Evolutionary conservation across 1,139 yeast genomes (phyloP).

Genomic region (Pichia cactophila): DNA sequence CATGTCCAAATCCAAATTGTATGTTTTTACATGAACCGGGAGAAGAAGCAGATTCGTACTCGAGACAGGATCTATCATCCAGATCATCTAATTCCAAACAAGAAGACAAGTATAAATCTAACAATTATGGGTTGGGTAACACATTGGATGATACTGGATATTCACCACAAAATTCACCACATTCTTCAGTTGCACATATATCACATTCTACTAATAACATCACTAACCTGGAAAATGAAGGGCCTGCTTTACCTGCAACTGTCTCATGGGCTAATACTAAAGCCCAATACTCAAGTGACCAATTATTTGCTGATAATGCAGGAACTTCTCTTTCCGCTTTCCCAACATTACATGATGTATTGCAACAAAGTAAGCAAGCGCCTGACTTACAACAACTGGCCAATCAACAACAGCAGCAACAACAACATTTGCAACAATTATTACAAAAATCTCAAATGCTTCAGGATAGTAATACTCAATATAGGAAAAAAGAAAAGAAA

Average conservation of each 20-base stretch:
- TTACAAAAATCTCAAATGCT: slow-evolving; percentile 11
- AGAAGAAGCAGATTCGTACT: slow-evolving; percentile 95
- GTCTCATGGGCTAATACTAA: slow-evolving; percentile 47
- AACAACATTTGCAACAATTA: slow-evolving; percentile 12
- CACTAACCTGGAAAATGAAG: slow-evolving; percentile 11
- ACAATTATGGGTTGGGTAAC: slow-evolving; percentile 19
- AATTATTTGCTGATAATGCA: neutral
- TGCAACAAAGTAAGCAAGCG: slow-evolving; percentile 18
- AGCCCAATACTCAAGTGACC: slow-evolving; percentile 15
- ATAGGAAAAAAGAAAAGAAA: slow-evolving; percentile 24
- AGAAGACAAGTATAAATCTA: slow-evolving; percentile 27
- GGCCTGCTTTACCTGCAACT: slow-evolving; percentile 46
- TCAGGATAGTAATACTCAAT: slow-evolving; percentile 14
- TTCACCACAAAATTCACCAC: slow-evolving; percentile 12
- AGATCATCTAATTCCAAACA: slow-evolving; percentile 65
- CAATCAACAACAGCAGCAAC: slow-evolving; percentile 24
- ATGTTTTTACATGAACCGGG: slow-evolving; percentile 99
- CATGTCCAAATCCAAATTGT: slow-evolving; percentile 98
- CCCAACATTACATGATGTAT: slow-evolving; percentile 66
- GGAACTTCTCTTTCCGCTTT: slow-evolving; percentile 38
- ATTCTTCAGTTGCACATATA: slow-evolving; percentile 11
- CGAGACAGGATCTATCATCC: slow-evolving; percentile 85
- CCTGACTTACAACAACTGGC: slow-evolving; percentile 5
- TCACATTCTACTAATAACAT: neutral
- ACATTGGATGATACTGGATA: slow-evolving; percentile 7